These are phyloP conservation scores for Skeletonema marinoi DNA, from an alignment of 108 stramenopile species.

Conservation along the genomic window DNA sequence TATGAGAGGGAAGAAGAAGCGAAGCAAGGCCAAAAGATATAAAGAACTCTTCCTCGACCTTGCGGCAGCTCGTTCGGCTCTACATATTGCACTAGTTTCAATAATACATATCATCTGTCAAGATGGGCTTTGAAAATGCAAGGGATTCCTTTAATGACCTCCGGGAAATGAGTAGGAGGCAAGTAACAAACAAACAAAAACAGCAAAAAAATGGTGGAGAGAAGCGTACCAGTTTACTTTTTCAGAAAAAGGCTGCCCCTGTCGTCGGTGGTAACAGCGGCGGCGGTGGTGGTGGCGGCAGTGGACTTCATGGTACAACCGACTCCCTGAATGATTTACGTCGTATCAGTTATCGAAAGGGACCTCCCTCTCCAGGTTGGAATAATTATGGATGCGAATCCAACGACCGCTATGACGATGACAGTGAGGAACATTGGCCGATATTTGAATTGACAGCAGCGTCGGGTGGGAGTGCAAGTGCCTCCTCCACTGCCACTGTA, in stretches of 20 bases:
- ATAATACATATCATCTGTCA: not conserved
- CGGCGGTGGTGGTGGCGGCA: not conserved
- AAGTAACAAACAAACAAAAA: not conserved
- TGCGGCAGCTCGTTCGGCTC: too few species aligned
- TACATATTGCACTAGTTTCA: too few species aligned
- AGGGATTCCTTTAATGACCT: constrained; percentile 17
- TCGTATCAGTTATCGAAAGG: not conserved
- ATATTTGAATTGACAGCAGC: constrained; percentile 13
- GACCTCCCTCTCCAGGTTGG: constrained; percentile 1
- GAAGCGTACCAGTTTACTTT: not conserved
- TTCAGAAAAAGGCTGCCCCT: not conserved
- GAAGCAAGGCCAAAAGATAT: too few species aligned
- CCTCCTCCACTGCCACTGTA: not conserved
- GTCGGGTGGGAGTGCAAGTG: not conserved
- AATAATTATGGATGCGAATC: constrained; percentile 6
- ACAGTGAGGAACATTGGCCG: not conserved
- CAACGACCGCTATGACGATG: not conserved
- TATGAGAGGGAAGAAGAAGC: too few species aligned
- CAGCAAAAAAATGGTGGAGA: not conserved
- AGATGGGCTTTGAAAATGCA: constrained; percentile 19
- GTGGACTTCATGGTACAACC: not conserved
- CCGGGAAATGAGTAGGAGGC: not conserved
- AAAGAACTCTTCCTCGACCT: too few species aligned
- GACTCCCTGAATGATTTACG: not conserved
- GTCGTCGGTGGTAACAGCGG: not conserved